Conservation (phyloP, 805 yeast genomes). For the Teunomyces atbi region DNA sequence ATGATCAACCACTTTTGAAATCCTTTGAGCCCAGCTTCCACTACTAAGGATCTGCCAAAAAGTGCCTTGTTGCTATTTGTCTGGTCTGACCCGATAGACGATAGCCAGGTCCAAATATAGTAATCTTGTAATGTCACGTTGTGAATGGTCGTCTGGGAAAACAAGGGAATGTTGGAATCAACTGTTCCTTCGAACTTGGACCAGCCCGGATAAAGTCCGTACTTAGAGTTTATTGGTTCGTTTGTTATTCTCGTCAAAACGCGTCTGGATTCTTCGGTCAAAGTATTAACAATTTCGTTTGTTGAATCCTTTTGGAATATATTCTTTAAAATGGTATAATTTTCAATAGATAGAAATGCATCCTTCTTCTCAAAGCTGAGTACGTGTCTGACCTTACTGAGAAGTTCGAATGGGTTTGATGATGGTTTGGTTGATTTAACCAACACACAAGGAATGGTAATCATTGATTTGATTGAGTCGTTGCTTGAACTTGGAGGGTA, state of each 20-base stretch:
- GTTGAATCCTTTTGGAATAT: conserved; percentile 58
- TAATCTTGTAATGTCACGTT: conserved; percentile 80
- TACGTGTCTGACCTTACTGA: conserved; percentile 48
- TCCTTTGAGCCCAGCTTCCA: conserved; percentile 79
- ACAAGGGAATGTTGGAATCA: conserved; percentile 34
- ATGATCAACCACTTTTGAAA: conserved; percentile 76
- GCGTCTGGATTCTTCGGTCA: conserved; percentile 73
- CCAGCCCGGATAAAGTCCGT: conserved; percentile 43
- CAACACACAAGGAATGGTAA: conserved; percentile 62
- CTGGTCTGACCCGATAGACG: conserved; percentile 73
- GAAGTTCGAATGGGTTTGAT: conserved; percentile 53
- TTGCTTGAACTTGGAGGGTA: conserved; percentile 67
- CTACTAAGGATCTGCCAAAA: conserved; percentile 79
- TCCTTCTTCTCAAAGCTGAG: conserved; percentile 70
- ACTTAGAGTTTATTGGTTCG: conserved; percentile 35
- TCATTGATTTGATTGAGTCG: conserved; percentile 34
- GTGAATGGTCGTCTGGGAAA: conserved; percentile 42
- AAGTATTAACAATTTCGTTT: conserved; percentile 55
- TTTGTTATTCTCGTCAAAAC: conserved; percentile 41
- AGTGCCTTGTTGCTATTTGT: conserved; percentile 59
- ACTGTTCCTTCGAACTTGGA: conserved; percentile 9
- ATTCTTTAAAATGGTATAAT: conserved; percentile 69
- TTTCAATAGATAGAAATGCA: conserved; percentile 71
- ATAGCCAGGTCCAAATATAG: conserved; percentile 89
- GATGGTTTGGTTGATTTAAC: conserved; percentile 53